These are phyloP conservation scores for Agaricus sinodeliciosus DNA, from an alignment of 768 basidiomycete genomes.

Conservation along the genomic window DNA sequence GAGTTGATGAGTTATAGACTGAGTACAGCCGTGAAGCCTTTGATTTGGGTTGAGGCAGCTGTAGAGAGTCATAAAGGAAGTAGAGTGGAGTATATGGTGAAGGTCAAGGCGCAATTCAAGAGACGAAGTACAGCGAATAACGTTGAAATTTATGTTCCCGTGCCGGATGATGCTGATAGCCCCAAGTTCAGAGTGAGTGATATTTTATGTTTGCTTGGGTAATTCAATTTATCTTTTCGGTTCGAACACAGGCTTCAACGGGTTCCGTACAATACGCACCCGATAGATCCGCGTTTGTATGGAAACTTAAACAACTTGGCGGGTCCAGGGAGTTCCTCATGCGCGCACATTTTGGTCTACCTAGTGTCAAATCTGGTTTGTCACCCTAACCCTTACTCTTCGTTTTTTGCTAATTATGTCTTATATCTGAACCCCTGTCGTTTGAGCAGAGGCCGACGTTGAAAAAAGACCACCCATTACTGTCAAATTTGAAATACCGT, in stretches of 20 bases:
- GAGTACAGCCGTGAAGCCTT: slow-evolving; percentile 92
- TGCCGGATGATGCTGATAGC: slow-evolving; percentile 96
- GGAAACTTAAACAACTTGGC: slow-evolving; percentile 98
- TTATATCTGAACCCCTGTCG: neutral
- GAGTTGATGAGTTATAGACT: slow-evolving; percentile 98
- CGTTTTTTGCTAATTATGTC: too few relatives aligned
- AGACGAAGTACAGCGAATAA: slow-evolving; percentile 94
- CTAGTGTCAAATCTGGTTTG: slow-evolving; percentile 86
- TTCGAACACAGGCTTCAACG: slow-evolving; percentile 61
- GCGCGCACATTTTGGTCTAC: slow-evolving; percentile 96
- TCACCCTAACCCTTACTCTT: slow-evolving; percentile 9
- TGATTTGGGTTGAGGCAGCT: slow-evolving; percentile 96
- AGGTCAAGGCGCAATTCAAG: slow-evolving; percentile 96
- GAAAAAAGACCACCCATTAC: slow-evolving; percentile 94
- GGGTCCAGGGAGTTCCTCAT: slow-evolving; percentile 96
- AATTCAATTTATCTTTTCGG: neutral
- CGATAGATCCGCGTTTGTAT: slow-evolving; percentile 96
- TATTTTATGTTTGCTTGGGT: neutral
- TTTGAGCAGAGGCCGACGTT: slow-evolving; percentile 52
- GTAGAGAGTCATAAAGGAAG: slow-evolving; percentile 95
- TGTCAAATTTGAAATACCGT: slow-evolving; percentile 97
- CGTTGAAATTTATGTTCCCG: slow-evolving; percentile 98
- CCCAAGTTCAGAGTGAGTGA: slow-evolving; percentile 87
- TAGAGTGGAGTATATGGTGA: slow-evolving; percentile 93
- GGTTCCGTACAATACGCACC: slow-evolving; percentile 96